phyloP scores from a whole-genome alignment of 2,329 filamentous ascomycete genomes.

The Diplodia sapinea region DNA sequence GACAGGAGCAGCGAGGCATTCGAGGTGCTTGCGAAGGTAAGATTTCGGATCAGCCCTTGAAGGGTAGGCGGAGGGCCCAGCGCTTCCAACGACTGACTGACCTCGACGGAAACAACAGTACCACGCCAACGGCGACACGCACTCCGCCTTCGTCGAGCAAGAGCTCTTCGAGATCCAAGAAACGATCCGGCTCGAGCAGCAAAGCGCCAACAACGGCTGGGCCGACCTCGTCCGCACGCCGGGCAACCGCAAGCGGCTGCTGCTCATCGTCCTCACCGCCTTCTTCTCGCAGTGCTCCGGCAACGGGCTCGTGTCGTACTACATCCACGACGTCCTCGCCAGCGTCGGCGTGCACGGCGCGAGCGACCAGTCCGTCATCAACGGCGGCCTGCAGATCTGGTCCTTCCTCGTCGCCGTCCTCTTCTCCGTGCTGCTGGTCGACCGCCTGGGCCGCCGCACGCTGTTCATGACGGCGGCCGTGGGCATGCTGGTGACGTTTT shows the following conservation, averaged over 20 bases:
- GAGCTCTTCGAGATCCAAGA: slow-evolving; percentile 64
- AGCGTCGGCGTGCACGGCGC: slow-evolving; percentile 13
- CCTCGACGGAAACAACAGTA: slow-evolving; percentile 45
- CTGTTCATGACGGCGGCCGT: slow-evolving; percentile 42
- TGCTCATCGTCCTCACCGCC: slow-evolving; percentile 59
- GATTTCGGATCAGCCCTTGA: slow-evolving; percentile 43
- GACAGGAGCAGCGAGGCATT: slow-evolving; percentile 42
- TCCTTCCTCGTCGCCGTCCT: slow-evolving; percentile 41
- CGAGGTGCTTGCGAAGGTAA: slow-evolving; percentile 59
- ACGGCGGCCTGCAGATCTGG: slow-evolving; percentile 25
- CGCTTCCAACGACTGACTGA: background rate
- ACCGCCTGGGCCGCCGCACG: slow-evolving; percentile 42
- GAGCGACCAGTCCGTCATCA: slow-evolving; percentile 24
- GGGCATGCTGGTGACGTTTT: slow-evolving; percentile 39
- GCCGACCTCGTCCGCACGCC: slow-evolving; percentile 58
- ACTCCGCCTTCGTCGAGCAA: slow-evolving; percentile 60
- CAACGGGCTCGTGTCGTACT: slow-evolving; percentile 27
- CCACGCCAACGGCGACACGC: slow-evolving; percentile 53
- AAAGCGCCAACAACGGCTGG: slow-evolving; percentile 61
- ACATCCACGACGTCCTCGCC: slow-evolving; percentile 27
- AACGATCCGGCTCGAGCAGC: slow-evolving; percentile 54
- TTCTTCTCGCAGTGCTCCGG: slow-evolving; percentile 42
- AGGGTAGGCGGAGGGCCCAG: slow-evolving; percentile 38
- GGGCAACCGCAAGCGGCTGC: slow-evolving; percentile 57
- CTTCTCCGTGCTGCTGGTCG: slow-evolving; percentile 43